These are phyloP conservation scores for Geum urbanum DNA, from an alignment of 306 rosid species.

Conservation along the genomic window DNA sequence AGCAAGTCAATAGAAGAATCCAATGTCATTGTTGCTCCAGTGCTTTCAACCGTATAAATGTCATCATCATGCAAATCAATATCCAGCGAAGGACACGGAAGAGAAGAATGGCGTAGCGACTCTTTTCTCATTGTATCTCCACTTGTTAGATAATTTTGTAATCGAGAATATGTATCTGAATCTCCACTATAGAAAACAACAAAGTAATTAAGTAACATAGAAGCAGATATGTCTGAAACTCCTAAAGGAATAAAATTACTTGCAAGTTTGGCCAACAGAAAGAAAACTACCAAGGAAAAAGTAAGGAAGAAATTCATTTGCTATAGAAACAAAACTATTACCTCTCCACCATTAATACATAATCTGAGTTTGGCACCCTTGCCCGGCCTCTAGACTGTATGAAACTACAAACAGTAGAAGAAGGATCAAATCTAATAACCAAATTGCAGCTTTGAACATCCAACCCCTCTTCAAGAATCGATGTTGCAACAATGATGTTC, in stretches of 20 bases:
- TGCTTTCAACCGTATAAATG: conserved; percentile 62
- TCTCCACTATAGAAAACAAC: conserved; percentile 54
- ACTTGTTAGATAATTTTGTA: conserved; percentile 54
- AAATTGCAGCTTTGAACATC: conserved; percentile 87
- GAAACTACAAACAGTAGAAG: conserved; percentile 73
- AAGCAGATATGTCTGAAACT: not conserved
- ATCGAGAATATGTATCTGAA: conserved; percentile 44
- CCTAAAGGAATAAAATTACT: not conserved
- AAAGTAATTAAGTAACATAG: conserved; percentile 1
- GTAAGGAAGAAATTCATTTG: not conserved
- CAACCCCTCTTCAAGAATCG: conserved; percentile 93
- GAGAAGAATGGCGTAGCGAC: conserved; percentile 52
- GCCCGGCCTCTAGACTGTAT: conserved; percentile 96
- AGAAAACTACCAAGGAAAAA: not conserved
- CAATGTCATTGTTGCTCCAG: conserved; percentile 60
- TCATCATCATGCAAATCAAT: conserved; percentile 34
- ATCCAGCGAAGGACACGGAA: conserved; percentile 47
- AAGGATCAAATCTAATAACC: conserved; percentile 87
- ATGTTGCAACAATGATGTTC: conserved; percentile 85
- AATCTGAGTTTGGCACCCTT: conserved; percentile 70
- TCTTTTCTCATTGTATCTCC: conserved; percentile 71
- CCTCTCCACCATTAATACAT: conserved; percentile 74
- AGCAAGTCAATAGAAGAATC: conserved; percentile 61
- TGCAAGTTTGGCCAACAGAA: not conserved
- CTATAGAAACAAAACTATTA: conserved; percentile 9